A percentile compares a stretch with the other conserved stretches of the same genome.
phyloP scores from a whole-genome alignment of 148 eudicot species.

The Amaranthus cruentus region DNA sequence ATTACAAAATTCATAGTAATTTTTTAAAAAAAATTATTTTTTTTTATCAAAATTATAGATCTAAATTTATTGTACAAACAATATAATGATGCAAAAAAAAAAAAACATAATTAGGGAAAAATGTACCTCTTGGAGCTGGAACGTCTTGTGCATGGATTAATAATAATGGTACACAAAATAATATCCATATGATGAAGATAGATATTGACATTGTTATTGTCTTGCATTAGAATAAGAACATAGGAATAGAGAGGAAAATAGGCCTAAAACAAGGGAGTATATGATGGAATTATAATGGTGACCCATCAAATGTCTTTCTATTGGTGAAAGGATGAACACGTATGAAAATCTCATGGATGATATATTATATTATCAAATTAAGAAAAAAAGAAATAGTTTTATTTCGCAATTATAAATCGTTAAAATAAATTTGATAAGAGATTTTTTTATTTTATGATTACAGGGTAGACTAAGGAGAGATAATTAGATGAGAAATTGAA shows the following conservation, averaged over 20 bases:
- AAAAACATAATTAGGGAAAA: neutral
- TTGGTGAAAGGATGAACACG: conserved; percentile 2
- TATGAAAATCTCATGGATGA: neutral
- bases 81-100: neutral
- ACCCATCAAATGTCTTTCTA: neutral
- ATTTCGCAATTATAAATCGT: too few relatives aligned
- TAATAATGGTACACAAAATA: conserved; percentile 12
- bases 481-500: too few relatives aligned
- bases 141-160: conserved; percentile 19
- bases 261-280: conserved; percentile 6
- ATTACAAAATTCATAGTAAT: too few relatives aligned
- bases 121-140: conserved; percentile 26
- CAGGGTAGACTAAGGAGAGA: too few relatives aligned
- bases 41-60: neutral
- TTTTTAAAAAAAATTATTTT: too few relatives aligned
- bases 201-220: conserved; percentile 13
- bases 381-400: too few relatives aligned
- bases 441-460: too few relatives aligned
- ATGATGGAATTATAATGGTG: conserved; percentile 10
- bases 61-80: neutral
- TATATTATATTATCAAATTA: too few relatives aligned
- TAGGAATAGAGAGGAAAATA: neutral
- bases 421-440: too few relatives aligned
- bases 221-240: neutral
- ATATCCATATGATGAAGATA: conserved; percentile 17